phyloP scores from a whole-genome alignment of 2,329 filamentous ascomycete species.

The Monosporascus sp. region DNA sequence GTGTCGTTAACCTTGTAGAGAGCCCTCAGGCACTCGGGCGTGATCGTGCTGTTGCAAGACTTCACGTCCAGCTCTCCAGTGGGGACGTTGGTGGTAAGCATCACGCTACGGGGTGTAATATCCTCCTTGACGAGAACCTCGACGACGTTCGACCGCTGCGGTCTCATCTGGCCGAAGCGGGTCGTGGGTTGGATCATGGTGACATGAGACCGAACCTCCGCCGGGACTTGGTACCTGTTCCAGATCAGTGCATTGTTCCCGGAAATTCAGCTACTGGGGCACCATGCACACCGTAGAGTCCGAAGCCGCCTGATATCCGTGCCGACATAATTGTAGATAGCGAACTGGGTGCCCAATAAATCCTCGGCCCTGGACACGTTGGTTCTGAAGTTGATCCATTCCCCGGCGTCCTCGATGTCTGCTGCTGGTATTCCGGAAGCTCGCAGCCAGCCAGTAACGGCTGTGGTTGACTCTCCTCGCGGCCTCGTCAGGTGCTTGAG shows the following conservation, averaged over 20 bases:
- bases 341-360: slow-evolving; percentile 54
- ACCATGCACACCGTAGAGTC: slow-evolving; percentile 25
- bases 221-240: slow-evolving; percentile 55
- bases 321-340: slow-evolving; percentile 45
- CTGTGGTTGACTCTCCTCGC: slow-evolving; percentile 35
- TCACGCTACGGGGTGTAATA: slow-evolving; percentile 5
- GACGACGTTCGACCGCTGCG: slow-evolving; percentile 37
- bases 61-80: slow-evolving; percentile 15
- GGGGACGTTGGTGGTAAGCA: slow-evolving; percentile 9
- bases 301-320: slow-evolving; percentile 43
- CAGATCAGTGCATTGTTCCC: slow-evolving; percentile 3
- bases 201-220: slow-evolving; percentile 46
- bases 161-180: slow-evolving; percentile 47
- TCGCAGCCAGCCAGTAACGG: slow-evolving; percentile 51
- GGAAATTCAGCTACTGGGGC: neutral
- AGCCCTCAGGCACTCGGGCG: slow-evolving; percentile 41
- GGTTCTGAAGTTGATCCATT: slow-evolving; percentile 55
- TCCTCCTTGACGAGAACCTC: slow-evolving; percentile 25
- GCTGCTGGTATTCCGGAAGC: slow-evolving; percentile 45
- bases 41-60: slow-evolving; percentile 36
- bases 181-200: slow-evolving; percentile 63
- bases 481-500: slow-evolving; percentile 31
- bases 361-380: slow-evolving; percentile 46
- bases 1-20: slow-evolving; percentile 44
- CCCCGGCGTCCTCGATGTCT: slow-evolving; percentile 38